Conservation (phyloP, 495 filamentous ascomycete genomes). For the Penicillium salamii region DNA sequence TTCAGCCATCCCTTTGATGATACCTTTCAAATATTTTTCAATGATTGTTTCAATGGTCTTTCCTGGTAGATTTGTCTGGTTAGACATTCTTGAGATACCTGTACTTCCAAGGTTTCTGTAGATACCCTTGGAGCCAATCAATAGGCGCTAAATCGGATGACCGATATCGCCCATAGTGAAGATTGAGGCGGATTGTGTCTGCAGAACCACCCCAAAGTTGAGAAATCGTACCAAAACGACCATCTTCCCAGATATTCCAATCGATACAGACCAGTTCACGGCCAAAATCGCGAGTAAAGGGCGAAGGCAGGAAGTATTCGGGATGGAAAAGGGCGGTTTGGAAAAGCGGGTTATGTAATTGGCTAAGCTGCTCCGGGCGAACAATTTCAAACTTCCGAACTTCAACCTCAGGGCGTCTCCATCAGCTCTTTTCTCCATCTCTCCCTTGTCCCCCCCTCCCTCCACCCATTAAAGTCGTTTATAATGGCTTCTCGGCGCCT, state of each 20-base stretch:
- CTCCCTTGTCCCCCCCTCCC: slow-evolving; percentile 23
- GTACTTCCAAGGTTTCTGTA: no score
- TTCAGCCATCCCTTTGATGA: no score
- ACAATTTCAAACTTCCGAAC: slow-evolving; percentile 53
- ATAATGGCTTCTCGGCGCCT: slow-evolving; percentile 93
- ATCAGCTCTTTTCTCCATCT: slow-evolving; percentile 34
- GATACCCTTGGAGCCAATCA: slow-evolving; percentile 12
- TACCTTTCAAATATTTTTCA: no score
- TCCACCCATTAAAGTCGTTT: slow-evolving; percentile 26
- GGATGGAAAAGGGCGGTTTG: slow-evolving; percentile 40
- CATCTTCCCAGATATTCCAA: no score
- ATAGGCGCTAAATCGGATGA: slow-evolving; percentile 12
- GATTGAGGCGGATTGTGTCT: background rate
- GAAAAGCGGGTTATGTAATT: slow-evolving; percentile 52
- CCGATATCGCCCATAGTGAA: slow-evolving; percentile 1
- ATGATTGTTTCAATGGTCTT: no score
- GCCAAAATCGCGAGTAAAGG: background rate
- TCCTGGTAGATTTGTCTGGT: no score
- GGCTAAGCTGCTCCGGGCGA: slow-evolving; percentile 43
- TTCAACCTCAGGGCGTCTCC: slow-evolving; percentile 48
- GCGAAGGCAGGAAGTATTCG: slow-evolving; percentile 33
- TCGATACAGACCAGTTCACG: background rate
- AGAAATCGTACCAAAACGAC: no score
- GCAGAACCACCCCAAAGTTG: background rate
- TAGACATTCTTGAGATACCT: no score